A percentile compares a stretch with the other conserved stretches of the same genome.
Conservation (phyloP, 179 eudicot species). For the Spergularia azorica region DNA sequence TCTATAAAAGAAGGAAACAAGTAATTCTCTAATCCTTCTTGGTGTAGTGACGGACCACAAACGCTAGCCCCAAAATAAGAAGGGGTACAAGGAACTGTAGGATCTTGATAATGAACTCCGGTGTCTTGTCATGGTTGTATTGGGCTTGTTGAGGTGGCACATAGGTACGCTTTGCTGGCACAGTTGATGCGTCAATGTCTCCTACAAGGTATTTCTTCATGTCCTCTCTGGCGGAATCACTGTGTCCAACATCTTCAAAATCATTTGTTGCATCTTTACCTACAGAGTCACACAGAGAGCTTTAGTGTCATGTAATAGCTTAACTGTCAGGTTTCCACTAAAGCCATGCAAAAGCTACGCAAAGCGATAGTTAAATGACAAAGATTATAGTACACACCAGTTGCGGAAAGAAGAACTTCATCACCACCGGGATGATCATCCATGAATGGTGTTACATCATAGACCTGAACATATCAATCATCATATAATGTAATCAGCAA, state of each 20-base stretch:
- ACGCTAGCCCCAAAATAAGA: conserved; percentile 71
- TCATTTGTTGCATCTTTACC: conserved; percentile 89
- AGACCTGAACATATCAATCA: conserved; percentile 48
- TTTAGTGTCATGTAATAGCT: conserved; percentile 7
- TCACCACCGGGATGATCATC: conserved; percentile 93
- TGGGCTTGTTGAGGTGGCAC: conserved; percentile 46
- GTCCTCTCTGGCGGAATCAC: conserved; percentile 70
- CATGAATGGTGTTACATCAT: conserved; percentile 82
- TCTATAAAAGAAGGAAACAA: conserved; percentile 7
- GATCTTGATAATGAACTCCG: conserved; percentile 64
- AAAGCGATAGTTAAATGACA: not conserved
- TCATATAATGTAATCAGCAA: not conserved
- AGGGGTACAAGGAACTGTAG: conserved; percentile 74
- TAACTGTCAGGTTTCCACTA: not conserved
- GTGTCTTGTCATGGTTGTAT: conserved; percentile 55
- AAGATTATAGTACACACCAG: conserved; percentile 46
- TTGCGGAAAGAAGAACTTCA: conserved; percentile 83
- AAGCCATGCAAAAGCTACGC: not conserved
- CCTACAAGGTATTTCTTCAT: conserved; percentile 73
- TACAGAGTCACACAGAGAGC: conserved; percentile 23
- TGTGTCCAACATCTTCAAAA: conserved; percentile 87
- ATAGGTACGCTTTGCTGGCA: conserved; percentile 51
- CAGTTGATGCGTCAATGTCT: conserved; percentile 55
- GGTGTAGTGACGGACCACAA: conserved; percentile 60
- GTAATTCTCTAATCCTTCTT: conserved; percentile 51